Percentiles rank a stretch among this genome's conserved stretches.
Evolutionary conservation across 768 basidiomycete species (phyloP).

Genomic region (Kwoniella dejecticola): DNA sequence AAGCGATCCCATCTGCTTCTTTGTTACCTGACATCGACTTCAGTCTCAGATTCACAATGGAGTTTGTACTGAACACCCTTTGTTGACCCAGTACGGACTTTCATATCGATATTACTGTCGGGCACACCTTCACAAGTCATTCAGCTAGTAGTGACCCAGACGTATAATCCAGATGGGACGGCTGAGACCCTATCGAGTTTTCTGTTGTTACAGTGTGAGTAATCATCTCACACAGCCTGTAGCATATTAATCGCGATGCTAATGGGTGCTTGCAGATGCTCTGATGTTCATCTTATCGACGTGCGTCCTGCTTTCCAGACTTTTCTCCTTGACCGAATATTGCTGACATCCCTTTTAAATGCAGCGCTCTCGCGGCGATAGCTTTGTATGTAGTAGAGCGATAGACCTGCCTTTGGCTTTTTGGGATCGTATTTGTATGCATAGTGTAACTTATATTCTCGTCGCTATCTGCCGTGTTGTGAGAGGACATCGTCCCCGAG

Average conservation of each 20-base stretch:
- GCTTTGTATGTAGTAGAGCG: constrained; percentile 19
- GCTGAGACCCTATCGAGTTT: constrained; percentile 60
- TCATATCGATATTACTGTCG: constrained; percentile 60
- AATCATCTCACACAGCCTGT: not conserved
- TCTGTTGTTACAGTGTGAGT: constrained; percentile 59
- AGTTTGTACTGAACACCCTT: not conserved
- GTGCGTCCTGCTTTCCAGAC: constrained; percentile 43
- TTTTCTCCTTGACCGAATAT: not conserved
- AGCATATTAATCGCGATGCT: not conserved
- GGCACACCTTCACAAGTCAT: constrained; percentile 60
- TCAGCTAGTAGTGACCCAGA: constrained; percentile 59
- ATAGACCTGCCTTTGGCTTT: not conserved
- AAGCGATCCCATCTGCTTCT: too few relatives aligned
- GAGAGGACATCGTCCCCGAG: too few relatives aligned
- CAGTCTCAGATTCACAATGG: too few relatives aligned
- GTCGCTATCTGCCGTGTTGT: not conserved
- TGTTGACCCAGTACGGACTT: constrained; percentile 54
- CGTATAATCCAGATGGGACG: constrained; percentile 60
- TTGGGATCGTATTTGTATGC: not conserved
- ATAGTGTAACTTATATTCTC: not conserved
- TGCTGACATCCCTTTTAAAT: not conserved
- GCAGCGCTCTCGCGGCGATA: constrained; percentile 32
- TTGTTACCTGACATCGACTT: too few relatives aligned
- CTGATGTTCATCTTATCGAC: constrained; percentile 61
- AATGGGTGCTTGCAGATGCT: constrained; percentile 51